phyloP scores from a whole-genome alignment of 2,329 filamentous ascomycete genomes.

The Thyridium curvatum region DNA sequence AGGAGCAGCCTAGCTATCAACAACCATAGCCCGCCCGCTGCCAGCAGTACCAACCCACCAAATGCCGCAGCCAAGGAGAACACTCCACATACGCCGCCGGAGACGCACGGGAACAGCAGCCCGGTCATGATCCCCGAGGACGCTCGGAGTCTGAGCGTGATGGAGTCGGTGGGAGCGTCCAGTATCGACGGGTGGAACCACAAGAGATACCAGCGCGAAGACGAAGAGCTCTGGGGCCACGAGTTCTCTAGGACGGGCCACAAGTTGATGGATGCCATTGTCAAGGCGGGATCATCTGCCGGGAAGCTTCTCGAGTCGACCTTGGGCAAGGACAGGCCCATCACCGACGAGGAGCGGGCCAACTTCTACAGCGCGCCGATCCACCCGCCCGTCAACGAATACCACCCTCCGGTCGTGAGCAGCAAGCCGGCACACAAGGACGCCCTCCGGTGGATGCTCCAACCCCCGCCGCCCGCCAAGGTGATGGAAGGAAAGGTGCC shows the following conservation, averaged over 20 bases:
- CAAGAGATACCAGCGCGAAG: conserved; percentile 76
- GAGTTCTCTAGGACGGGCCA: conserved; percentile 49
- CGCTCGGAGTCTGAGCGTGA: conserved; percentile 30
- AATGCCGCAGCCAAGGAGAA: conserved; percentile 3
- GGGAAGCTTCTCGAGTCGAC: conserved; percentile 47
- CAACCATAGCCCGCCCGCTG: conserved; percentile 21
- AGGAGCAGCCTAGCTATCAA: conserved; percentile 30
- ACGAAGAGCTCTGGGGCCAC: conserved; percentile 78
- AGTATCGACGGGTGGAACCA: conserved; percentile 63
- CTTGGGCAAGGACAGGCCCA: conserved; percentile 39
- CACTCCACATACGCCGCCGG: conserved; percentile 13
- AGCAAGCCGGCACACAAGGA: conserved; percentile 63
- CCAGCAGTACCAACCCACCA: conserved; percentile 13
- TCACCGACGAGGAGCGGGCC: conserved; percentile 42
- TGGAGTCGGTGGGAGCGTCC: conserved; percentile 25
- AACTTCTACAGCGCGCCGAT: conserved; percentile 46
- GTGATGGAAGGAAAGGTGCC: conserved; percentile 85
- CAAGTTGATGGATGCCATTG: conserved; percentile 50
- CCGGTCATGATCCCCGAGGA: conserved; percentile 43
- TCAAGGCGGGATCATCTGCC: conserved; percentile 51
- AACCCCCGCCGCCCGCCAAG: conserved; percentile 82
- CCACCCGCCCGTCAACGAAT: conserved; percentile 76
- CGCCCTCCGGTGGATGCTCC: conserved; percentile 84
- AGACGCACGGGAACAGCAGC: conserved; percentile 28
- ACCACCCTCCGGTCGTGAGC: conserved; percentile 78